phyloP scores from a whole-genome alignment of 2,329 filamentous ascomycete genomes.

The Aspergillus texensis region DNA sequence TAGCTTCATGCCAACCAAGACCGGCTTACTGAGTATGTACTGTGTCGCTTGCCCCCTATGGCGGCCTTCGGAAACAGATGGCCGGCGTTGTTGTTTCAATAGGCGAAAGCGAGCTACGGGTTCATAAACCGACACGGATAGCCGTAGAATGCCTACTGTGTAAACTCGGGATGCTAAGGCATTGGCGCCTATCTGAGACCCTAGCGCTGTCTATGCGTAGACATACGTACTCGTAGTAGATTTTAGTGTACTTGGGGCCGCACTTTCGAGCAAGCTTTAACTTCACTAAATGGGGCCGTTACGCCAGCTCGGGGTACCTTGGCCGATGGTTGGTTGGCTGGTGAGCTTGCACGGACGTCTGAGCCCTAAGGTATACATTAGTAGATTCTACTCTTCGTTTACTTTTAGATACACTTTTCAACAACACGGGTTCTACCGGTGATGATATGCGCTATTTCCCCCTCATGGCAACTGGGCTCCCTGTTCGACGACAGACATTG shows the following conservation, averaged over 20 bases:
- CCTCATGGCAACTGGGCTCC: neutral
- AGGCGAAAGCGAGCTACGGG: neutral
- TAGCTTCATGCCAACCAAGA: neutral
- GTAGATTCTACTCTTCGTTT: neutral
- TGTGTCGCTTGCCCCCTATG: neutral
- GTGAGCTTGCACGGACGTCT: neutral
- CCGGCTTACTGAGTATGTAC: neutral
- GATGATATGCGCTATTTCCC: neutral
- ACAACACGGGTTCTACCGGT: neutral
- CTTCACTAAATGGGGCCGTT: neutral
- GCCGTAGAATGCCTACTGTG: neutral
- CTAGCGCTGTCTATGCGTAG: neutral
- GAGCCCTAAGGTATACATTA: neutral
- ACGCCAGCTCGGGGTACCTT: neutral
- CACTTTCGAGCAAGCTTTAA: neutral
- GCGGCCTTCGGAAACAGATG: neutral
- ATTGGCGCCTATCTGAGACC: slow-evolving; percentile 3
- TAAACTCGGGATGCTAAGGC: neutral
- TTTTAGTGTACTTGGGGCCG: neutral
- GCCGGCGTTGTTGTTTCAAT: neutral
- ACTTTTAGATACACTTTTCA: neutral
- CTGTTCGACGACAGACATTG: neutral
- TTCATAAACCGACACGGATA: neutral
- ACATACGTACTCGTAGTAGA: neutral
- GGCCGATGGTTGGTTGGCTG: neutral